Conservation (phyloP, 1,284 basidiomycete genomes). For the Phaffia rhodozyma region DNA sequence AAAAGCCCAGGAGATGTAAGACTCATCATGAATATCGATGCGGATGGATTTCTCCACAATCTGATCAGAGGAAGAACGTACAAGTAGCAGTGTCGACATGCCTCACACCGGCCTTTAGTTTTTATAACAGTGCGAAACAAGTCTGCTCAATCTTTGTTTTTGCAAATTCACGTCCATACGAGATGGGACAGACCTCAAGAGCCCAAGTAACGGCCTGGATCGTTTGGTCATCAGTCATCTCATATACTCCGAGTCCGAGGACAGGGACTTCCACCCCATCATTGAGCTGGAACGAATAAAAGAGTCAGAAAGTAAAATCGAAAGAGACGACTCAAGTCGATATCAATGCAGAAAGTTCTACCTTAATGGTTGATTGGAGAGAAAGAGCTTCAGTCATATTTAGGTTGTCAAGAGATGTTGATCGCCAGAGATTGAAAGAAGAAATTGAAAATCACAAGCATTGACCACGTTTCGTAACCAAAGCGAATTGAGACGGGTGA, state of each 20-base stretch:
- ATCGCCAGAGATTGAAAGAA: too few relatives aligned
- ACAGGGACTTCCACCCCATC: slow-evolving; percentile 53
- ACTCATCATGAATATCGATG: neutral
- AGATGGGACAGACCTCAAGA: slow-evolving; percentile 41
- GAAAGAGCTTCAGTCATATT: neutral
- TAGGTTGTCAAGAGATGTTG: neutral
- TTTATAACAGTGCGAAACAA: slow-evolving; percentile 1
- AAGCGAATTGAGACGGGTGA: too few relatives aligned
- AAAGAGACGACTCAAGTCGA: neutral
- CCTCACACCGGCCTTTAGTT: slow-evolving; percentile 47
- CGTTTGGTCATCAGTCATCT: slow-evolving; percentile 48
- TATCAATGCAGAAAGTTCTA: neutral
- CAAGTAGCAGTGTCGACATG: slow-evolving; percentile 45
- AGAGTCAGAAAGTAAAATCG: neutral
- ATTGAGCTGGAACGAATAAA: slow-evolving; percentile 37
- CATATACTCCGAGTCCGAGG: slow-evolving; percentile 61
- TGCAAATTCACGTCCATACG: too few relatives aligned
- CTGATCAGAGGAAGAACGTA: slow-evolving; percentile 17
- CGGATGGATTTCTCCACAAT: too few relatives aligned
- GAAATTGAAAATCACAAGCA: neutral
- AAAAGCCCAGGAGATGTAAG: slow-evolving; percentile 25
- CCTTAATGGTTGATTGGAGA: neutral
- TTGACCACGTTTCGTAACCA: too few relatives aligned
- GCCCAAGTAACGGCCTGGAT: slow-evolving; percentile 50
- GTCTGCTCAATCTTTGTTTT: neutral